Evolutionary conservation across 495 filamentous ascomycete genomes (phyloP).

Genomic region (Tricharina praecox): DNA sequence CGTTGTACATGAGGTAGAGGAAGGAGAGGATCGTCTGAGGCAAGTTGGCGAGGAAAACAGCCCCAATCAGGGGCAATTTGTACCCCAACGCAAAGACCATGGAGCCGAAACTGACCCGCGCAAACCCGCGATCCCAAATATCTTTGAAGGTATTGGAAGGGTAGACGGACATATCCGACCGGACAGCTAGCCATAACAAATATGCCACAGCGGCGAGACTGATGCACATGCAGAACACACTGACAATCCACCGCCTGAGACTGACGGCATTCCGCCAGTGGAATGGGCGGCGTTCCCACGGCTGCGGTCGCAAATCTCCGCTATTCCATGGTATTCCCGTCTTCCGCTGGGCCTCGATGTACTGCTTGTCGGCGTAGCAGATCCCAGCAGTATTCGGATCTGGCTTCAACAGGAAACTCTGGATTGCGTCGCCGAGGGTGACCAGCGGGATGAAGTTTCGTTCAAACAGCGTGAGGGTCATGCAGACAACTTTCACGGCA

Average conservation of each 20-base stretch:
- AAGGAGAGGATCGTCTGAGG: conserved; percentile 33
- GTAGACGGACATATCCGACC: background rate
- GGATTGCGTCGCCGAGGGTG: conserved; percentile 9
- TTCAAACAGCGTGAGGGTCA: background rate
- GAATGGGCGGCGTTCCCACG: background rate
- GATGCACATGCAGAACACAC: background rate
- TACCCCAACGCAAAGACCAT: background rate
- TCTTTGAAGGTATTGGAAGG: background rate
- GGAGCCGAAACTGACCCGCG: background rate
- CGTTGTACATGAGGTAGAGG: conserved; percentile 31
- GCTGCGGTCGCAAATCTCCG: background rate
- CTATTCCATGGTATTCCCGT: background rate
- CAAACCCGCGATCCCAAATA: background rate
- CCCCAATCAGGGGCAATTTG: background rate
- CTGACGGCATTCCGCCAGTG: background rate
- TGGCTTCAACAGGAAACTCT: conserved; percentile 1
- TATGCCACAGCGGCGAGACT: background rate
- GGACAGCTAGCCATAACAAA: background rate
- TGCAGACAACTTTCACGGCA: background rate
- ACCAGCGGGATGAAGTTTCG: conserved; percentile 4
- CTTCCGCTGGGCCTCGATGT: background rate
- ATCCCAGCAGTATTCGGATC: conserved; percentile 3
- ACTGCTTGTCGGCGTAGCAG: background rate
- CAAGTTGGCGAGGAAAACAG: conserved; percentile 15
- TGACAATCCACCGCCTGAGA: background rate